Conservation (phyloP, 2,329 filamentous ascomycete species). For the Colletotrichum ledebouriae region DNA sequence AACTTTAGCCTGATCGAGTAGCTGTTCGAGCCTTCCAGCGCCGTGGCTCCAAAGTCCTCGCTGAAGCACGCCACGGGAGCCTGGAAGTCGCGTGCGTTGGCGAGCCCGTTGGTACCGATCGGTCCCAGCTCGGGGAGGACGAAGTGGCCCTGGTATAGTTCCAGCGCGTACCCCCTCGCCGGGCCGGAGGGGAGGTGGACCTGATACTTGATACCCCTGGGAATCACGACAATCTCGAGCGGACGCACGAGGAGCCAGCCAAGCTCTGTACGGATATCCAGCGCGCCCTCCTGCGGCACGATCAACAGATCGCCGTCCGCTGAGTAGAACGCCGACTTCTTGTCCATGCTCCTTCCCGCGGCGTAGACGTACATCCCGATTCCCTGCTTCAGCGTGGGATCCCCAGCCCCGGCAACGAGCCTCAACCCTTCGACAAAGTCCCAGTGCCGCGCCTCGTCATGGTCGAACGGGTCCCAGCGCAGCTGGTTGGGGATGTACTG, state of each 20-base stretch:
- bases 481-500: constrained; percentile 86
- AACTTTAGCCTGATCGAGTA: constrained; percentile 74
- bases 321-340: constrained; percentile 84
- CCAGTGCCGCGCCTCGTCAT: constrained; percentile 68
- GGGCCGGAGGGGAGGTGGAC: constrained; percentile 74
- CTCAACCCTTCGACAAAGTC: constrained; percentile 72
- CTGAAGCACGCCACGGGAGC: constrained; percentile 77
- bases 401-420: constrained; percentile 82
- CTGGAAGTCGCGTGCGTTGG: constrained; percentile 82
- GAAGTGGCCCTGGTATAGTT: constrained; percentile 81
- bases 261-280: constrained; percentile 84
- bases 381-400: constrained; percentile 83
- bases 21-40: constrained; percentile 51
- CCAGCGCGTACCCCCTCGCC: constrained; percentile 80
- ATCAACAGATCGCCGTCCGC: constrained; percentile 85
- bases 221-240: constrained; percentile 83
- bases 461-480: constrained; percentile 82
- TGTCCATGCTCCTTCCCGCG: constrained; percentile 81
- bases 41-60: constrained; percentile 63
- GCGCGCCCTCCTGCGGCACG: constrained; percentile 78
- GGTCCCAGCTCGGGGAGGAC: constrained; percentile 79
- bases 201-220: constrained; percentile 80
- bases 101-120: constrained; percentile 81
- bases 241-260: constrained; percentile 81
- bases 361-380: constrained; percentile 86